Conservation (phyloP, 805 yeast genomes). For the Candida argentea region DNA sequence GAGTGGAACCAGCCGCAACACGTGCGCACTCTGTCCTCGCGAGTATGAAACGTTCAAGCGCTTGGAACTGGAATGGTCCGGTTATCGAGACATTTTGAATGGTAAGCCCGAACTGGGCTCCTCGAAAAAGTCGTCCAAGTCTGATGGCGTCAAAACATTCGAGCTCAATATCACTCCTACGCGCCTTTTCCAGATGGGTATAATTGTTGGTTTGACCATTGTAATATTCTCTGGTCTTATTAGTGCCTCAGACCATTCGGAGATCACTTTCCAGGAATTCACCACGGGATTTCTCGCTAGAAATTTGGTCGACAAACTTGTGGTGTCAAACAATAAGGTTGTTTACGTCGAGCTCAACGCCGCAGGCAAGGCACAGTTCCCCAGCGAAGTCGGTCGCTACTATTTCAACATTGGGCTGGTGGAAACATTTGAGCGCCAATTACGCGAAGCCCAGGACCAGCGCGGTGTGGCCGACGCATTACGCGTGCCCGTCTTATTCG, state of each 20-base stretch:
- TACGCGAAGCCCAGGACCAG: constrained; percentile 68
- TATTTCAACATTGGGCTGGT: constrained; percentile 81
- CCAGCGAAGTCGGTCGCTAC: constrained; percentile 18
- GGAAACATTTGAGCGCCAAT: constrained; percentile 74
- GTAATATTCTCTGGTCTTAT: constrained; percentile 13
- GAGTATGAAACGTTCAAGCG: constrained; percentile 12
- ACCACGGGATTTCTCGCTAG: constrained; percentile 62
- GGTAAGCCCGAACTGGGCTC: not conserved
- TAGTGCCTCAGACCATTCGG: constrained; percentile 20
- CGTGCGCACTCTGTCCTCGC: constrained; percentile 20
- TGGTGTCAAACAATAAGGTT: constrained; percentile 65
- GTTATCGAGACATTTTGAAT: too few relatives aligned
- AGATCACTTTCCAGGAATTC: constrained; percentile 90
- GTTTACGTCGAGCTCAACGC: constrained; percentile 66
- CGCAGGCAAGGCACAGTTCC: constrained; percentile 42
- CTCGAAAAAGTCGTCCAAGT: constrained; percentile 3
- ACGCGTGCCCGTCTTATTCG: constrained; percentile 74
- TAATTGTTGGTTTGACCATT: constrained; percentile 18
- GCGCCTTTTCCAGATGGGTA: constrained; percentile 21
- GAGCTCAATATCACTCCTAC: constrained; percentile 15
- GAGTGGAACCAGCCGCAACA: constrained; percentile 9
- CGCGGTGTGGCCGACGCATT: constrained; percentile 49
- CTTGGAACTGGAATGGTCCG: constrained; percentile 3
- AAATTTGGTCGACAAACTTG: constrained; percentile 62
- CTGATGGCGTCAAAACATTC: constrained; percentile 8